Evolutionary conservation across 1,284 basidiomycete species (phyloP).

Genomic region (Inonotus hispidus): DNA sequence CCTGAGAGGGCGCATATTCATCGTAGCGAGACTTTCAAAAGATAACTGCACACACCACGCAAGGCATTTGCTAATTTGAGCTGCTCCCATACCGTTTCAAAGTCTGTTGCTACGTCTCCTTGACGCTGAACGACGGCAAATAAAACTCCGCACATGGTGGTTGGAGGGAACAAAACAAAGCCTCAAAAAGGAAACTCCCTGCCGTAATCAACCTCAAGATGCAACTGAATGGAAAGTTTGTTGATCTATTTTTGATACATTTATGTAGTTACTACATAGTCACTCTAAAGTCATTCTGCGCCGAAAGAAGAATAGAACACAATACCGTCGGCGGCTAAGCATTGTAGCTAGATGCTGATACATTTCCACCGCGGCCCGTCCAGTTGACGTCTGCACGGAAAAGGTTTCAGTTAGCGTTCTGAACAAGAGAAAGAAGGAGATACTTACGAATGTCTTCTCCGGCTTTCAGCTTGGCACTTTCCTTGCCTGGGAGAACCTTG

Average conservation of each 20-base stretch:
- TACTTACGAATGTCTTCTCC: conserved; percentile 84
- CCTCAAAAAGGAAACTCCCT: conserved; percentile 27
- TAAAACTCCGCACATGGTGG: conserved; percentile 34
- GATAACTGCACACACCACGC: conserved; percentile 39
- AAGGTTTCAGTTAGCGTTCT: neutral
- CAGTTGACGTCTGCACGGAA: conserved; percentile 69
- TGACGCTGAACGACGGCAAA: conserved; percentile 24
- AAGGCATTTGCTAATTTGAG: conserved; percentile 41
- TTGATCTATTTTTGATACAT: conserved; percentile 4
- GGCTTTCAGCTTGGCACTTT: conserved; percentile 74
- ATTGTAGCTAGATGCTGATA: conserved; percentile 89
- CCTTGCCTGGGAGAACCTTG: conserved; percentile 85
- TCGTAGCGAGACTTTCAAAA: neutral
- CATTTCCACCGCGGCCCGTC: conserved; percentile 91
- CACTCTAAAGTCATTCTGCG: neutral
- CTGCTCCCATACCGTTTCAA: conserved; percentile 29
- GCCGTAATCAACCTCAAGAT: neutral
- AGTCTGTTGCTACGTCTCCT: conserved; percentile 17
- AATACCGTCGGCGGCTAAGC: conserved; percentile 47
- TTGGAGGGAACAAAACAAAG: neutral
- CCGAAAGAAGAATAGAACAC: neutral
- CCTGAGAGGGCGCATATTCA: conserved; percentile 35
- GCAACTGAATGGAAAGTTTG: conserved; percentile 1
- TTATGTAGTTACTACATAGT: neutral
- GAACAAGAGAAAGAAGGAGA: conserved; percentile 9